Evolutionary conservation across 78 protist species (phyloP).

Genomic region (Emiliania huxleyi): DNA sequence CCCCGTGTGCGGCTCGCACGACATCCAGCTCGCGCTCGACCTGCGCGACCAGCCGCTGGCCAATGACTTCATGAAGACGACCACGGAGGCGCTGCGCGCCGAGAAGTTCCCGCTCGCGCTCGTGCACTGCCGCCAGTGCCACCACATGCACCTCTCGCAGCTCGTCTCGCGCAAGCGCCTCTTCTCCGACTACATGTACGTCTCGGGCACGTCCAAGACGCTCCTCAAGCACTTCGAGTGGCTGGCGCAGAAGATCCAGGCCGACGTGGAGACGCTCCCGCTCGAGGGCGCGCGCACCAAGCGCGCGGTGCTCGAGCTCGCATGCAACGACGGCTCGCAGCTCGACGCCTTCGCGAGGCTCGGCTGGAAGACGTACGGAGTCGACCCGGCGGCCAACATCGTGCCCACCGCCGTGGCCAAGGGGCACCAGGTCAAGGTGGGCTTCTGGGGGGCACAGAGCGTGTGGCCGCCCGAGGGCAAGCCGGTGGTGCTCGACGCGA

Average conservation of each 20-base stretch:
- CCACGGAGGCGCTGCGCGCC: background rate
- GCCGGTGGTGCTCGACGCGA: background rate
- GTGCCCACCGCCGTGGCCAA: background rate
- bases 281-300: too few relatives aligned
- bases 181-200: background rate
- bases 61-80: background rate
- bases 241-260: background rate
- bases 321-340: constrained; percentile 6
- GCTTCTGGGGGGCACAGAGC: background rate
- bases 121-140: background rate
- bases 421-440: background rate
- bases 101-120: background rate
- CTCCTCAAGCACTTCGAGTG: background rate
- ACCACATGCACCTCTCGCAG: constrained; percentile 13
- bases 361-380: background rate
- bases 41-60: background rate
- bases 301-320: background rate
- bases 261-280: background rate
- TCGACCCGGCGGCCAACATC: constrained; percentile 9
- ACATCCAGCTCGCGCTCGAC: background rate
- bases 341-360: background rate
- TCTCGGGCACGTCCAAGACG: background rate
- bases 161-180: background rate
- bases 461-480: background rate
- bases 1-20: background rate